These are phyloP conservation scores for Papiliotrema laurentii DNA, from an alignment of 1,284 basidiomycete species.

Conservation along the genomic window DNA sequence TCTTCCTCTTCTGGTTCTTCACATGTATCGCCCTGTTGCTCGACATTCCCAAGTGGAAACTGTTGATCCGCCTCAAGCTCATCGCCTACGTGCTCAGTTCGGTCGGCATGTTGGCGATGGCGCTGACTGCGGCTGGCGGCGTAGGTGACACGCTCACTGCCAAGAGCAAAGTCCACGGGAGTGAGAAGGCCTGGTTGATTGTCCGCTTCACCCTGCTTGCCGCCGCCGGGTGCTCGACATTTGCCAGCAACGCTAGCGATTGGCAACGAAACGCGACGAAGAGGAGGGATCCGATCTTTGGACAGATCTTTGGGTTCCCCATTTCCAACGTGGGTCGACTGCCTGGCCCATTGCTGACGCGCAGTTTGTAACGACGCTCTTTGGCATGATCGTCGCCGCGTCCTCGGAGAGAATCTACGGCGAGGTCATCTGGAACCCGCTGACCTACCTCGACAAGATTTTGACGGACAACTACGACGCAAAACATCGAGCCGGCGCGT, in stretches of 20 bases:
- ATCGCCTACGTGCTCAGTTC: conserved; percentile 26
- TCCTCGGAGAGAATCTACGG: conserved; percentile 69
- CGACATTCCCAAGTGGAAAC: conserved; percentile 59
- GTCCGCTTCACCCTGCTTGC: conserved; percentile 72
- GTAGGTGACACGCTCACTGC: conserved; percentile 74
- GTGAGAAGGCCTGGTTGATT: conserved; percentile 38
- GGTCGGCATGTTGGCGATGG: conserved; percentile 29
- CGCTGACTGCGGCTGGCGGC: conserved; percentile 18
- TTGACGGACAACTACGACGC: conserved; percentile 61
- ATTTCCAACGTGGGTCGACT: conserved; percentile 39
- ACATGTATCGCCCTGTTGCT: conserved; percentile 72
- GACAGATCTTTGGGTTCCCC: conserved; percentile 28
- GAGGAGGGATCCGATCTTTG: conserved; percentile 50
- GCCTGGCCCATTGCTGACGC: conserved; percentile 50
- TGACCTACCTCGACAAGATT: conserved; percentile 66
- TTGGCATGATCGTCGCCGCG: conserved; percentile 75
- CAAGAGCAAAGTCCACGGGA: conserved; percentile 59
- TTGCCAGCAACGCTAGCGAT: conserved; percentile 66
- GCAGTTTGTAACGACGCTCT: conserved; percentile 63
- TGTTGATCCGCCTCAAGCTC: conserved; percentile 32
- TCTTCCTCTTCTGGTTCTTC: conserved; percentile 49
- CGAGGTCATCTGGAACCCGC: conserved; percentile 68
- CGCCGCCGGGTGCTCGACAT: conserved; percentile 57
- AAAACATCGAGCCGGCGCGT: conserved; percentile 61
- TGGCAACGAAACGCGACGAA: conserved; percentile 63